Base-by-base conservation (phyloP, 805 yeast species). In the Brettanomyces naardenensis region DNA sequence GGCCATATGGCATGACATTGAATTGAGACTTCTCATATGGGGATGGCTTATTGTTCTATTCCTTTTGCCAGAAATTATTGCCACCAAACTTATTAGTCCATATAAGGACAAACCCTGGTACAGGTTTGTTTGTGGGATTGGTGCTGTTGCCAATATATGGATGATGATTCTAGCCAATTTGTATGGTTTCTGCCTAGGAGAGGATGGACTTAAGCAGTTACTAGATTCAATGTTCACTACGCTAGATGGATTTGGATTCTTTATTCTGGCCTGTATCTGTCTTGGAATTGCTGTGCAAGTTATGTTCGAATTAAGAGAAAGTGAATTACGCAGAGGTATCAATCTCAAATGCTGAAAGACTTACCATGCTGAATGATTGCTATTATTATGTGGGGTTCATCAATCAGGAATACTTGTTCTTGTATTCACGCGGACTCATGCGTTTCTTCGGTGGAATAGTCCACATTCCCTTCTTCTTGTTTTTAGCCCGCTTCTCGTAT, bases 1-100 rank as follows among this genome's bases (percentile, higher is more conserved):
- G 18, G 97, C 98, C 3, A 65, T 92, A 22, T 92, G 99, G 99
- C 99, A 92, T 62, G 99, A 92, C 54, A 89, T 92, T 46, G 89
- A 92, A 60, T 69, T 92, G 52, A 79, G 78, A 44, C 64, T 92
- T 36, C 64, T 92, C 35, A 63, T 90, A 39, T 92, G 99, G 99
- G 97, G 99, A 9, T 89, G 97, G 96, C 61, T 86, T 20, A 70
- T 90, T 37, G 97, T 92, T 4, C 47, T 90, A 17, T 90, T 90
- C 54, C 70, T 92, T 31, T 49, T 89, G 4, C 98, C 98, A 0
- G 98, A 92, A 56, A 72, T 87, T 36, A 53, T 74, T 10, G 80
- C 84, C 13, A 73, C 86, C 3, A 45, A 61, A 9, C 48, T 59
- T 40, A 61, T 66, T 49, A 34, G 39, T 27, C 60, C 58, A n/a